Evolutionary conservation across 2,329 filamentous ascomycete species (phyloP), one percentile per base, ranked within the genome.

Genomic region (Geosmithia flava): DNA sequence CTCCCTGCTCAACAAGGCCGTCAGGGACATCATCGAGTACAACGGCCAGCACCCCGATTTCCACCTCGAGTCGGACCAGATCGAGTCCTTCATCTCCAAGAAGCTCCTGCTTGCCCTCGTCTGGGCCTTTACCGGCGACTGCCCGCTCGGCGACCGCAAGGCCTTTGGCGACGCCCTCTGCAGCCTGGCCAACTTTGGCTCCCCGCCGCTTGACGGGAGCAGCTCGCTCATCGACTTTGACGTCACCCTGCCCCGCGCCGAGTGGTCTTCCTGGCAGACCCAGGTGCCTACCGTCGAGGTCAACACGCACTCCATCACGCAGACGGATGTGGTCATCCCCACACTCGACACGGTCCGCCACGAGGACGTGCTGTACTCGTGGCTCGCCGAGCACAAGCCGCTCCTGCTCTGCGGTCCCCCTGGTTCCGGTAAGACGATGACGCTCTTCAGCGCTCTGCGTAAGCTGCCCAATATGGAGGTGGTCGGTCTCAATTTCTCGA

Each of bases 351-450:
- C 94, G 27, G 85, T 98, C 43, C 87, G 93, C 29, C 93, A 99
- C 58, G 93, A 99, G 65, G 93, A 97, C 66, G 87, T 99, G n/a
- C 75, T 99, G 16, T 98, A 98, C 71, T 98, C 94, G 3, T 98
- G 93, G 93, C 80, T 99, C 43, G 93, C 94, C 16, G 93, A 99
- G 64, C 93, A 99, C 64, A 98, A 98, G 70, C 93, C 94, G 13
- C 74, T 99, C 17, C 73, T 99, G 47, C 83, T 99, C 16, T 99
- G 93, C 63, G 94, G 93, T 65, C 94, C 93, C 61, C 93, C 93
- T 50, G 93, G 93, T 70, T 98, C 93, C 47, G 93, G 93, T 74
- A 99, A 99, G 72, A 99, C 93, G 4, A 99, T 99, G 93, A 99
- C 93, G 11, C 73, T 99, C 13, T 99, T 99, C 72, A 96, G 91